Evolutionary conservation across 768 basidiomycete genomes (phyloP), one percentile per base, ranked within the genome.

Genomic region (Xerocomellus amylosporus): DNA sequence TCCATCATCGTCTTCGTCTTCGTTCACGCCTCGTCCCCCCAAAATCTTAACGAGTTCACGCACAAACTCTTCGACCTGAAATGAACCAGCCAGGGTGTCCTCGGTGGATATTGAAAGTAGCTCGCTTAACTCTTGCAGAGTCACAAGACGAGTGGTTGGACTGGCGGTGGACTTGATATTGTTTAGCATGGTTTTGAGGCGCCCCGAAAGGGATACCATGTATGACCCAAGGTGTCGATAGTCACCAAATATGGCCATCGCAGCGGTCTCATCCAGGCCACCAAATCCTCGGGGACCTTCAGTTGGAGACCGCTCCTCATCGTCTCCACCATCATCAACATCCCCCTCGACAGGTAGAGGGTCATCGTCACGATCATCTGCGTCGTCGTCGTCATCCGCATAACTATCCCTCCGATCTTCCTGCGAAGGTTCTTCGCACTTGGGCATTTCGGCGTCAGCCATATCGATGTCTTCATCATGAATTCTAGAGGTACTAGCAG

Each of bases 51-150:
- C 87, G 37, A 99, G 80, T 69, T 97, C 96, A 61, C 87, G 84
- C 30, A 95, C 91, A 68, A 92, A 98, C 34, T 86, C 82, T 63
- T 96, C 94, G 20, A 95, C 87, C 59, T 89, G 90, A 75, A 99
- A 96, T n/a, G 90, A 95, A 39, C 93, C 93, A 9, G 92, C 90
- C 43, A 99, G 77, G 8, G 94, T 98, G 69, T 99, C 97, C 73
- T 98, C 96, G 2, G 93, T 98, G 71, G 92, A 93, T 74, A 98
- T 95, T 56, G 91, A 90, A 52, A 99, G 83, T 33, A 98, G 72
- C 69, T 98, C 96, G 74, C 91, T 93, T 49, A 97, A 81, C 65
- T 99, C 96, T 67, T 98, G 94, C 28, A 99, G 75, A 5, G 95
- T 94, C 41, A 93, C 74, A 28, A 98, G 82, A 45, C 94, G 87